phyloP scores from a whole-genome alignment of 1,284 basidiomycete species.

The Coriolopsis trogii region DNA sequence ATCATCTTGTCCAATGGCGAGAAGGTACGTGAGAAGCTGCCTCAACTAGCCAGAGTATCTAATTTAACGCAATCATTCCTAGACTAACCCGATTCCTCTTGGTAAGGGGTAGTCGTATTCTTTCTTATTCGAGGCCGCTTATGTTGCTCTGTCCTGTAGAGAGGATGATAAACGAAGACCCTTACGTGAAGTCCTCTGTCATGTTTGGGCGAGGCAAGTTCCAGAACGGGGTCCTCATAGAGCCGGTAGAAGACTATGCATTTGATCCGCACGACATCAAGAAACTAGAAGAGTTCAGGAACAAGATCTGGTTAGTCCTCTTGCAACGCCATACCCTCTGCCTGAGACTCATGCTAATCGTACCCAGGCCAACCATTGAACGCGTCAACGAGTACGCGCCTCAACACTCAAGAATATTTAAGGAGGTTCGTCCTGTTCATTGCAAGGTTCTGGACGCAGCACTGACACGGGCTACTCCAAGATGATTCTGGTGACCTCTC shows the following conservation, averaged over 20 bases:
- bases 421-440: slow-evolving; percentile 24
- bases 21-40: slow-evolving; percentile 22
- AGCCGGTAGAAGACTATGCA: slow-evolving; percentile 34
- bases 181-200: slow-evolving; percentile 35
- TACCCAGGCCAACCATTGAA: slow-evolving; percentile 39
- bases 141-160: slow-evolving; percentile 29
- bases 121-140: neutral
- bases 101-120: neutral
- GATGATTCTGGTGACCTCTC: slow-evolving; percentile 39
- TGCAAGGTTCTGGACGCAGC: too few relatives aligned
- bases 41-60: neutral
- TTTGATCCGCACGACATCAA: slow-evolving; percentile 37
- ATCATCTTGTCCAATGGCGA: slow-evolving; percentile 31
- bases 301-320: slow-evolving; percentile 36
- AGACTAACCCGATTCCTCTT: slow-evolving; percentile 17
- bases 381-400: slow-evolving; percentile 43
- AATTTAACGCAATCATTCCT: neutral
- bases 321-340: neutral
- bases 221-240: slow-evolving; percentile 45
- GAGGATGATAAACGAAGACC: slow-evolving; percentile 40
- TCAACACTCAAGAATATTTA: slow-evolving; percentile 45
- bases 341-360: neutral
- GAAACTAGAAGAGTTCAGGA: slow-evolving; percentile 35
- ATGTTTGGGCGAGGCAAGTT: slow-evolving; percentile 47
- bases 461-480: slow-evolving; percentile 9